Evolutionary conservation across 192 early-diverging fungal species (phyloP).

Genomic region (Rhizophagus sp.): DNA sequence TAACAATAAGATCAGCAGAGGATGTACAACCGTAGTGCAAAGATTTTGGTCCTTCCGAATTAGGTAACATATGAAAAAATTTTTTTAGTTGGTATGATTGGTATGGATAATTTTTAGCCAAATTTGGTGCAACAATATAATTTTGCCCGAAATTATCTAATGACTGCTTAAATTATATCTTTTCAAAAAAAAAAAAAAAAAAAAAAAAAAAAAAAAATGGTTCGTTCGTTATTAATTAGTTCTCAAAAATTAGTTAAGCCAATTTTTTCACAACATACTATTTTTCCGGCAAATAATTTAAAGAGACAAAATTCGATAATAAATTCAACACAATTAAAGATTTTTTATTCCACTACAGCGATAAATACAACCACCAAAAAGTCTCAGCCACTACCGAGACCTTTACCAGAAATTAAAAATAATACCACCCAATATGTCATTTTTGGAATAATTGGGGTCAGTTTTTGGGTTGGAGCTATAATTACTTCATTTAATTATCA

Average conservation of each 20-base stretch:
- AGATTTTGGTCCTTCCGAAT: too few species aligned
- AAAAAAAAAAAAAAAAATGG: neutral
- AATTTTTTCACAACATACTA: neutral
- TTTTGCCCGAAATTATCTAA: too few species aligned
- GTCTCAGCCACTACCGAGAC: neutral
- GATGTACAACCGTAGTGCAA: too few species aligned
- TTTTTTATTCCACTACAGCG: neutral
- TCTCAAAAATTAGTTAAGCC: neutral
- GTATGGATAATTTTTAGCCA: too few species aligned
- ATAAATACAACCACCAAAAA: neutral
- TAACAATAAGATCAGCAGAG: too few species aligned
- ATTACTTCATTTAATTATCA: slow-evolving; percentile 59
- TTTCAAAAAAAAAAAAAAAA: neutral
- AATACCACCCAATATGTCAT: slow-evolving; percentile 34
- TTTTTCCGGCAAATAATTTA: neutral
- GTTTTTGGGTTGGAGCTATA: slow-evolving; percentile 53
- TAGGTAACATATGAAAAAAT: too few species aligned
- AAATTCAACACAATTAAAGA: neutral
- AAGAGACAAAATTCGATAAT: neutral
- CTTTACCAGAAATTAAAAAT: slow-evolving; percentile 35
- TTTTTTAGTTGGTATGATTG: too few species aligned
- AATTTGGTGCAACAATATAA: too few species aligned
- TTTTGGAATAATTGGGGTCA: slow-evolving; percentile 43
- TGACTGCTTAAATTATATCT: too few species aligned
- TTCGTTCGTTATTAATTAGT: neutral